Conservation (phyloP, 805 yeast species). For the Suhomyces sp. region DNA sequence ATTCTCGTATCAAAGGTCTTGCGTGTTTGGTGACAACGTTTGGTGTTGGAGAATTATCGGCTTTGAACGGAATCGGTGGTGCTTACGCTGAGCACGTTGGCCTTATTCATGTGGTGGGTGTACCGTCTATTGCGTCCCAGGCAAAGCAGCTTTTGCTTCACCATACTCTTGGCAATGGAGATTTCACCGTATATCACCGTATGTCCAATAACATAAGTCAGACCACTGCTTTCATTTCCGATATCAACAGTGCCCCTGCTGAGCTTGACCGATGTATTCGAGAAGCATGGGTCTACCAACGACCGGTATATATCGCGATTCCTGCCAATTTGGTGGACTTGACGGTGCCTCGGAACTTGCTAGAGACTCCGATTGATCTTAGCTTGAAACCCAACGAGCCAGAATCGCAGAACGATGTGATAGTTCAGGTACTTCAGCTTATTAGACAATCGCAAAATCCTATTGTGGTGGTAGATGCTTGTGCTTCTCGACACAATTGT, state of each 20-base stretch:
- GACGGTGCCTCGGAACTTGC: conserved; percentile 26
- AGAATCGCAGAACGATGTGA: conserved; percentile 32
- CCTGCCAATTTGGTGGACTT: conserved; percentile 37
- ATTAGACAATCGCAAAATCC: conserved; percentile 24
- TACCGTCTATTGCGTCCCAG: conserved; percentile 32
- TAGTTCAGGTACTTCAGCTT: conserved; percentile 22
- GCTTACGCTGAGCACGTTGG: conserved; percentile 37
- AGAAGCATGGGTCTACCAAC: conserved; percentile 31
- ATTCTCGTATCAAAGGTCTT: conserved; percentile 26
- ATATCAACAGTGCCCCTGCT: conserved; percentile 25
- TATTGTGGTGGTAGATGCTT: conserved; percentile 29
- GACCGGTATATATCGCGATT: conserved; percentile 33
- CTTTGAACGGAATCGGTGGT: conserved; percentile 35
- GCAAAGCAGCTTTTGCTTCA: conserved; percentile 39
- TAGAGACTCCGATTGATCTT: conserved; percentile 29
- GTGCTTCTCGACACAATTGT: conserved; percentile 28
- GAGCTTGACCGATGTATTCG: conserved; percentile 33
- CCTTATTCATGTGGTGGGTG: conserved; percentile 32
- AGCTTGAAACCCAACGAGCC: conserved; percentile 26
- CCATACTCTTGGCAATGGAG: conserved; percentile 44
- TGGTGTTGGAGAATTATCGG: conserved; percentile 37
- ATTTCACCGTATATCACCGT: conserved; percentile 37
- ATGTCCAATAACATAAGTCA: conserved; percentile 33
- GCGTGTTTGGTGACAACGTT: conserved; percentile 31
- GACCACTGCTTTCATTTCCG: conserved; percentile 29